Evolutionary conservation across 2,329 filamentous ascomycete species (phyloP).

Genomic region (Pestalotiopsis sp.): DNA sequence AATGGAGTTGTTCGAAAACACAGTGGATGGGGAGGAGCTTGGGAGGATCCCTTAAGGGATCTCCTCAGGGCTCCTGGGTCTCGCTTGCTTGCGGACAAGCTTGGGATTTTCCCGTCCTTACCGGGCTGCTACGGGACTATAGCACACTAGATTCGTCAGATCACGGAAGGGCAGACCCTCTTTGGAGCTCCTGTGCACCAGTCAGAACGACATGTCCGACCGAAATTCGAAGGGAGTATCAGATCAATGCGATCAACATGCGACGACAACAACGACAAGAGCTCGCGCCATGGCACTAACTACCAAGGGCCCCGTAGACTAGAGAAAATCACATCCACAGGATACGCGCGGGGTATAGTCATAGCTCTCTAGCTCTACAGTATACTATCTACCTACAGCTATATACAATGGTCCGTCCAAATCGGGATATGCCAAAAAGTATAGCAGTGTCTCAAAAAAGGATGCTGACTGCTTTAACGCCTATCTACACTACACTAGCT

Average conservation of each 20-base stretch:
- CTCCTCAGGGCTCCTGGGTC: slow-evolving; percentile 12
- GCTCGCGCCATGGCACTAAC: neutral
- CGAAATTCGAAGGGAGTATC: neutral
- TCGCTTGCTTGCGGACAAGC: neutral
- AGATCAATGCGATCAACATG: slow-evolving; percentile 5
- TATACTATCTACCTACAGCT: neutral
- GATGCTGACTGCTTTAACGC: neutral
- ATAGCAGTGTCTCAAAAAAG: neutral
- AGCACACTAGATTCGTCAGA: slow-evolving; percentile 5
- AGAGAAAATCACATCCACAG: neutral
- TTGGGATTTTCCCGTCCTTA: slow-evolving; percentile 2
- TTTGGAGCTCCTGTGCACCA: neutral
- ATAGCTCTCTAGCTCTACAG: neutral
- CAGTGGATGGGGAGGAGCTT: neutral
- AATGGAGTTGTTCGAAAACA: slow-evolving; percentile 4
- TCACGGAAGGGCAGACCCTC: slow-evolving; percentile 2
- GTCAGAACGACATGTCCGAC: neutral
- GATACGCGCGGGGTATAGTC: neutral
- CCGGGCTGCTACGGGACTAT: neutral
- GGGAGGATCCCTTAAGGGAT: neutral
- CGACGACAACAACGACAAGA: neutral
- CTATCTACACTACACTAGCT: neutral
- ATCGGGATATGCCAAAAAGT: neutral
- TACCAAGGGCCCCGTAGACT: neutral
- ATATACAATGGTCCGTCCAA: neutral